Percentiles rank a stretch among this genome's conserved stretches.
phyloP scores from a whole-genome alignment of 176 grass and related monocot genomes.

The bread wheat (Triticum aestivum) region DNA sequence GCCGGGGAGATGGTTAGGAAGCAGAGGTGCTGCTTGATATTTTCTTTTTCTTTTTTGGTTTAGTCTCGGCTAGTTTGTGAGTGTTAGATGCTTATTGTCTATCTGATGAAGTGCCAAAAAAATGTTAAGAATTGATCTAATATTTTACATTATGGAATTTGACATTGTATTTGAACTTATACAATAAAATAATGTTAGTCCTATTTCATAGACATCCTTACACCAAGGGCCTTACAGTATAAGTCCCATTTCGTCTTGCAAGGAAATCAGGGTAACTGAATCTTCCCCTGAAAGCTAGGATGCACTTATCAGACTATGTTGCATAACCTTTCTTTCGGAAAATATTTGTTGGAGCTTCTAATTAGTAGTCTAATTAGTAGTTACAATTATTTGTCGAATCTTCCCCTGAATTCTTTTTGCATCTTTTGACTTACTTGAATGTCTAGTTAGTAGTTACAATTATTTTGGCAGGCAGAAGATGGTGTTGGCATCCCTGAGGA shows the following conservation, averaged over 20 bases:
- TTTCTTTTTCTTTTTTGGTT: neutral
- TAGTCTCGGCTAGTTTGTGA: neutral
- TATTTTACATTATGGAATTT: neutral
- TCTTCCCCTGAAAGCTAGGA: neutral
- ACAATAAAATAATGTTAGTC: neutral
- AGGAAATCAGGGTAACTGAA: neutral
- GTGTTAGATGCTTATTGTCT: neutral
- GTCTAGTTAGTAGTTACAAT: conserved; percentile 30
- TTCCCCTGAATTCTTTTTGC: neutral
- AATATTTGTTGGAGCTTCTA: neutral
- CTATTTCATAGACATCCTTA: neutral
- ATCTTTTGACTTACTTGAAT: conserved; percentile 5
- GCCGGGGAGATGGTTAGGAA: neutral
- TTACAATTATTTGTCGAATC: too few relatives aligned
- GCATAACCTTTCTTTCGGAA: neutral
- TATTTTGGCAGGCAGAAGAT: conserved; percentile 76
- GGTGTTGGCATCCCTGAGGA: conserved; percentile 89
- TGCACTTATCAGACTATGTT: neutral
- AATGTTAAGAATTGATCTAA: neutral
- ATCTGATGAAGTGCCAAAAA: neutral
- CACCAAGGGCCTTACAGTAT: neutral
- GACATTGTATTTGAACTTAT: neutral
- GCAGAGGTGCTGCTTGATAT: neutral
- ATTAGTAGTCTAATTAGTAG: too few relatives aligned
- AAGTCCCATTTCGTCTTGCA: neutral